phyloP scores from a whole-genome alignment of 371 early-diverging fungal genomes.

The Fennellomyces sp. region DNA sequence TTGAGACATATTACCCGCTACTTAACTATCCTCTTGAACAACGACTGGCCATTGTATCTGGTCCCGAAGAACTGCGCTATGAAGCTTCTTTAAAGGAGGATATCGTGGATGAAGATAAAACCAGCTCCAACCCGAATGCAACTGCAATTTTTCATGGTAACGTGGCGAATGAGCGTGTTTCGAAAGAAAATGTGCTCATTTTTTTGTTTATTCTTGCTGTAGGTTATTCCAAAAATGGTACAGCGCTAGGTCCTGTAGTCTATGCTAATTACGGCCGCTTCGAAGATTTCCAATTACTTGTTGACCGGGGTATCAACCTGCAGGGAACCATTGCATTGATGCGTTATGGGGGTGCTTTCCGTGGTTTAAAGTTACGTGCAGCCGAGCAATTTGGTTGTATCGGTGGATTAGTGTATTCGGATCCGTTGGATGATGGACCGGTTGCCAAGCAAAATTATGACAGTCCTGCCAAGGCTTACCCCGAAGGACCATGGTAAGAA shows the following conservation, averaged over 20 bases:
- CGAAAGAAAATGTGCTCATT: background rate
- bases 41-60: slow-evolving; percentile 55
- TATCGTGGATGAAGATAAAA: slow-evolving; percentile 56
- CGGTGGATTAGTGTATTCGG: slow-evolving; percentile 53
- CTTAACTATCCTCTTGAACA: slow-evolving; percentile 61
- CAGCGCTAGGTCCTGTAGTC: slow-evolving; percentile 61
- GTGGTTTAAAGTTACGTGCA: slow-evolving; percentile 61
- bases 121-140: slow-evolving; percentile 47
- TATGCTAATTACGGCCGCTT: slow-evolving; percentile 68
- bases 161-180: background rate
- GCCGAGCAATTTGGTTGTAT: slow-evolving; percentile 62
- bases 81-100: slow-evolving; percentile 61
- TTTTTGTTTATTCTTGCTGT: background rate
- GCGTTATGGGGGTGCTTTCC: slow-evolving; percentile 58
- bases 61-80: slow-evolving; percentile 41
- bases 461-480: slow-evolving; percentile 57
- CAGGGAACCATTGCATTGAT: slow-evolving; percentile 59
- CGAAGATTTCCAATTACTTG: slow-evolving; percentile 59
- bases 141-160: slow-evolving; percentile 66
- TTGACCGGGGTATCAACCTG: slow-evolving; percentile 46
- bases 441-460: slow-evolving; percentile 22
- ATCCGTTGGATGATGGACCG: slow-evolving; percentile 25
- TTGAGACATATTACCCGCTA: slow-evolving; percentile 61
- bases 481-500: slow-evolving; percentile 56
- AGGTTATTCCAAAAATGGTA: slow-evolving; percentile 61